These are phyloP conservation scores for Cercospora janseana DNA, from an alignment of 2,329 filamentous ascomycete genomes.

Conservation along the genomic window DNA sequence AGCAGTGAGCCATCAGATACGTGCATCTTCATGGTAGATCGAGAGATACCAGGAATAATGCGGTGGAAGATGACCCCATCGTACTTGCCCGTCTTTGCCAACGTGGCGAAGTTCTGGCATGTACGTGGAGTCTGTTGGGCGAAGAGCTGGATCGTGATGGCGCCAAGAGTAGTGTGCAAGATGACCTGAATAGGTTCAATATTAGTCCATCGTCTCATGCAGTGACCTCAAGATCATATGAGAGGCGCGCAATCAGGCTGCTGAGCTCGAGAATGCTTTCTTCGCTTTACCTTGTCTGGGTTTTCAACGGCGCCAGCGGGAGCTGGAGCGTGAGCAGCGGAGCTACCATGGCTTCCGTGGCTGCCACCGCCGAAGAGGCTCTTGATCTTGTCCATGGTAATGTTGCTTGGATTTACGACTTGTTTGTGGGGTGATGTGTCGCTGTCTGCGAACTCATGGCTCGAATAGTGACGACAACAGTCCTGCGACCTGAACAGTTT, in stretches of 20 bases:
- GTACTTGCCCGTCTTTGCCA: conserved; percentile 37
- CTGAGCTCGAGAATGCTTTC: too few relatives aligned
- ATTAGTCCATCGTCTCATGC: too few relatives aligned
- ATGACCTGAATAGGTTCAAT: conserved; percentile 23
- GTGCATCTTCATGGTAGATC: too few relatives aligned
- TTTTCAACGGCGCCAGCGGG: conserved; percentile 10
- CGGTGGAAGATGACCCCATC: conserved; percentile 40
- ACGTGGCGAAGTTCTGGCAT: conserved; percentile 37
- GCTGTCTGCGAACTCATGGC: too few relatives aligned
- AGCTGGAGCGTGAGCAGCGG: conserved; percentile 7
- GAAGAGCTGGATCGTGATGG: conserved; percentile 38
- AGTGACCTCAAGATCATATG: too few relatives aligned
- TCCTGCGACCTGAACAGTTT: not conserved
- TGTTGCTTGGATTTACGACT: not conserved
- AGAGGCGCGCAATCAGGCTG: not conserved
- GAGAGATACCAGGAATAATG: conserved; percentile 50
- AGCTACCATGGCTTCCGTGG: conserved; percentile 19
- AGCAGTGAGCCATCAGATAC: not conserved
- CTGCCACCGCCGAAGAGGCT: conserved; percentile 23
- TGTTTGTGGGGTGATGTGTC: not conserved
- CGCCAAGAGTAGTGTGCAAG: conserved; percentile 37
- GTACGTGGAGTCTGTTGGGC: conserved; percentile 34
- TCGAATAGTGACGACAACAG: not conserved
- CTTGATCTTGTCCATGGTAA: conserved; percentile 28
- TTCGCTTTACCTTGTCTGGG: conserved; percentile 10